Percentiles rank a stretch among this genome's conserved stretches.
Evolutionary conservation across 495 filamentous ascomycete species (phyloP).

Genomic region (Parachaetomium inaequale): DNA sequence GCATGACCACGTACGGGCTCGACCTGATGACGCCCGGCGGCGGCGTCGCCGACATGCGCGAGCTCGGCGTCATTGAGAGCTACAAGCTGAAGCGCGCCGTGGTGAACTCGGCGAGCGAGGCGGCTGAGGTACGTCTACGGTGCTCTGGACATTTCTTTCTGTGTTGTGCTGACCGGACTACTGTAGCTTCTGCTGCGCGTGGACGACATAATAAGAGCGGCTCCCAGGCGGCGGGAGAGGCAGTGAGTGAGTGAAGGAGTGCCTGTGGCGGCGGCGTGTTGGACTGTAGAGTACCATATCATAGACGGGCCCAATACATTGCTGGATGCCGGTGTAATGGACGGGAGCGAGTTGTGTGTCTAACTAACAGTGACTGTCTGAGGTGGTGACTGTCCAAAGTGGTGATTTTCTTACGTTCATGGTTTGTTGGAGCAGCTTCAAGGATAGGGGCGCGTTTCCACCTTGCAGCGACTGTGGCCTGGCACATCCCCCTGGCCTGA

Average conservation of each 20-base stretch:
- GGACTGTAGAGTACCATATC: slow-evolving; percentile 27
- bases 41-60: slow-evolving; percentile 92
- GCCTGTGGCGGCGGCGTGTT: neutral
- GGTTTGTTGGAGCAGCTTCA: too few relatives aligned
- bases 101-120: slow-evolving; percentile 90
- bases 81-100: slow-evolving; percentile 98
- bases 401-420: too few relatives aligned
- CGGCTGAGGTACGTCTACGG: slow-evolving; percentile 72
- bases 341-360: neutral
- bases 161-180: slow-evolving; percentile 16
- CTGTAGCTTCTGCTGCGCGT: slow-evolving; percentile 35
- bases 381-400: neutral
- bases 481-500: too few relatives aligned
- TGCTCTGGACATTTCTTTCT: neutral
- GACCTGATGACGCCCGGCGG: slow-evolving; percentile 88
- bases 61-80: slow-evolving; percentile 92
- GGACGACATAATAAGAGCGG: slow-evolving; percentile 41
- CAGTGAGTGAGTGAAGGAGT: slow-evolving; percentile 15
- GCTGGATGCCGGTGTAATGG: slow-evolving; percentile 1
- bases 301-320: slow-evolving; percentile 19
- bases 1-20: slow-evolving; percentile 84
- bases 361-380: neutral
- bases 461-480: too few relatives aligned
- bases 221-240: slow-evolving; percentile 37
- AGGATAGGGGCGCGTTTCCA: too few relatives aligned